phyloP scores from a whole-genome alignment of 192 early-diverging fungal species.

The Coemansia sp. region DNA sequence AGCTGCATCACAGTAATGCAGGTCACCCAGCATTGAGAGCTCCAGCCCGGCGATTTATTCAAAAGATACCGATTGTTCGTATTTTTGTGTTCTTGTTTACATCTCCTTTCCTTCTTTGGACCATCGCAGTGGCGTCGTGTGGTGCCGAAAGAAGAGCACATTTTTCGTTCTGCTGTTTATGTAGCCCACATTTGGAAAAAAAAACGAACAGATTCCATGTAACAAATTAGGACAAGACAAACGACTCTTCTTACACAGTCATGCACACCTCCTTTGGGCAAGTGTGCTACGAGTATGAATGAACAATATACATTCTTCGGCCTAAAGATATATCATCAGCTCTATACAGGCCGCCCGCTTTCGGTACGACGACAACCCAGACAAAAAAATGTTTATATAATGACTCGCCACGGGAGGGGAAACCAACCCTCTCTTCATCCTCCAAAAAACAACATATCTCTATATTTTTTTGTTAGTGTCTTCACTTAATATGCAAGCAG shows the following conservation, averaged over 20 bases:
- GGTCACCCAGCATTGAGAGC: neutral
- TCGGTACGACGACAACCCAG: neutral
- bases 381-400: neutral
- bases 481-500: neutral
- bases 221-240: no score
- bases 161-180: no score
- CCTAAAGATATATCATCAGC: neutral
- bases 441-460: neutral
- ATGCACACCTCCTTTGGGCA: neutral
- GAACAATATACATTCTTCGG: neutral
- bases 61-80: neutral
- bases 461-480: neutral
- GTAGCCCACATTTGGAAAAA: neutral
- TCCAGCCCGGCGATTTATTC: neutral
- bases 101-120: no score
- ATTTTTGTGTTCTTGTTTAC: no score
- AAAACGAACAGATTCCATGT: no score
- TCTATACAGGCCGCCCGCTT: neutral
- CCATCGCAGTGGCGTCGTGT: no score
- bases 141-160: no score
- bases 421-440: neutral
- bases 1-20: neutral
- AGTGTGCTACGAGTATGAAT: neutral
- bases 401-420: neutral
- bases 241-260: no score